Evolutionary conservation across 2,329 filamentous ascomycete genomes (phyloP).

Genomic region (Gaeumannomyces tritici): DNA sequence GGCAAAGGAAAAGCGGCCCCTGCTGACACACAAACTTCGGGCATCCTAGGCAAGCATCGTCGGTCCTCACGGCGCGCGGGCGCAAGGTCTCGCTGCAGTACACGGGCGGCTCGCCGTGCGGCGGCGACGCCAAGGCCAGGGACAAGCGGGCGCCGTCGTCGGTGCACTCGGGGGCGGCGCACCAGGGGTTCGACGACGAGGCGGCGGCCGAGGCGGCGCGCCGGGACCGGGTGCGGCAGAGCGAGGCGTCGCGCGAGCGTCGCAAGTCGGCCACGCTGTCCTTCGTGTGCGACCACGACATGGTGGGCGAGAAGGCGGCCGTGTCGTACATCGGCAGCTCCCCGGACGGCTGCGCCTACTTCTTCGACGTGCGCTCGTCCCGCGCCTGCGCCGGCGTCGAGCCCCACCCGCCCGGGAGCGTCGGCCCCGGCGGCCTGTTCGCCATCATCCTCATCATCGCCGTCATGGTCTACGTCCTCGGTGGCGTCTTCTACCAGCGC

Average conservation of each 20-base stretch:
- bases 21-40: neutral
- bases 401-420: conserved; percentile 62
- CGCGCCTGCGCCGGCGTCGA: conserved; percentile 66
- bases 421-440: conserved; percentile 69
- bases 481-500: conserved; percentile 90
- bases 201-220: conserved; percentile 18
- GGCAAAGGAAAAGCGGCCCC: too few relatives aligned
- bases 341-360: conserved; percentile 86
- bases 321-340: conserved; percentile 77
- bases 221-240: conserved; percentile 17
- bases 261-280: conserved; percentile 81
- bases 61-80: conserved; percentile 48
- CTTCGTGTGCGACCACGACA: conserved; percentile 84
- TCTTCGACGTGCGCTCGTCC: conserved; percentile 83
- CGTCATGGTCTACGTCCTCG: conserved; percentile 79
- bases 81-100: conserved; percentile 72
- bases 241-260: conserved; percentile 25
- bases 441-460: conserved; percentile 73
- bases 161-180: conserved; percentile 26
- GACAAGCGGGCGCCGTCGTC: conserved; percentile 8
- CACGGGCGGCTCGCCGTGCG: conserved; percentile 65
- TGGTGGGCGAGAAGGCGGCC: conserved; percentile 54
- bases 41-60: conserved; percentile 40
- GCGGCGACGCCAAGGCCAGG: conserved; percentile 17
- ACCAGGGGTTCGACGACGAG: conserved; percentile 19